phyloP scores from a whole-genome alignment of 768 basidiomycete species.

The Tulasnella sp. region DNA sequence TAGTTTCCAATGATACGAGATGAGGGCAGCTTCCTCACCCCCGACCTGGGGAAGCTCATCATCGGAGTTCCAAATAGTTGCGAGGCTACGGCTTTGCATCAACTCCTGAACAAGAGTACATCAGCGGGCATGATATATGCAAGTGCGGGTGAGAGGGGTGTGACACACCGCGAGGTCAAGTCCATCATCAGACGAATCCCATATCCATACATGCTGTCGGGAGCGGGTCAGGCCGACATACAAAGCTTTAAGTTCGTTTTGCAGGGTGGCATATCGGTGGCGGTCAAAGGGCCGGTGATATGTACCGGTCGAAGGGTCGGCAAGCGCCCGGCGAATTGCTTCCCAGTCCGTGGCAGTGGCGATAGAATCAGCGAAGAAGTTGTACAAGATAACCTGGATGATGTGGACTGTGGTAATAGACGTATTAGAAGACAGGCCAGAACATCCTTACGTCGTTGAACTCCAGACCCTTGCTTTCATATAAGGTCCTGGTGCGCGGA shows the following conservation, averaged over 20 bases:
- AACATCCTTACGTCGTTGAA: constrained; percentile 44
- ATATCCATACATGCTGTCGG: constrained; percentile 16
- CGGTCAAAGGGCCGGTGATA: neutral
- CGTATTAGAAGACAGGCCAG: neutral
- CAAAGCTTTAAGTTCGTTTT: constrained; percentile 14
- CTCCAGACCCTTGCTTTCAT: constrained; percentile 54
- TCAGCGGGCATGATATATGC: neutral
- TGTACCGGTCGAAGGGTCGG: neutral
- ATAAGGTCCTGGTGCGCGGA: constrained; percentile 30
- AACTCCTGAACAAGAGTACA: neutral
- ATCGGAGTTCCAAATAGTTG: neutral
- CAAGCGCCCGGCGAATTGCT: constrained; percentile 31
- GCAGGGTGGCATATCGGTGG: neutral
- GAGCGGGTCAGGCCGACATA: constrained; percentile 14
- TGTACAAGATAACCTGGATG: constrained; percentile 51
- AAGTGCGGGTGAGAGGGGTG: no score
- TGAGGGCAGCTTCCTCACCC: neutral
- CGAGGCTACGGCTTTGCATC: neutral
- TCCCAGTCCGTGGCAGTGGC: constrained; percentile 45
- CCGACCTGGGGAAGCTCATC: neutral
- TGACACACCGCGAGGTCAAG: neutral
- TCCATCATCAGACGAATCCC: constrained; percentile 7
- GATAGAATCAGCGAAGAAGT: constrained; percentile 58
- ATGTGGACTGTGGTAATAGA: neutral
- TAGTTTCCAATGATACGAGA: neutral